Base-by-base conservation (phyloP, 257 asterid genomes). In the Nicotiana knightiana region DNA sequence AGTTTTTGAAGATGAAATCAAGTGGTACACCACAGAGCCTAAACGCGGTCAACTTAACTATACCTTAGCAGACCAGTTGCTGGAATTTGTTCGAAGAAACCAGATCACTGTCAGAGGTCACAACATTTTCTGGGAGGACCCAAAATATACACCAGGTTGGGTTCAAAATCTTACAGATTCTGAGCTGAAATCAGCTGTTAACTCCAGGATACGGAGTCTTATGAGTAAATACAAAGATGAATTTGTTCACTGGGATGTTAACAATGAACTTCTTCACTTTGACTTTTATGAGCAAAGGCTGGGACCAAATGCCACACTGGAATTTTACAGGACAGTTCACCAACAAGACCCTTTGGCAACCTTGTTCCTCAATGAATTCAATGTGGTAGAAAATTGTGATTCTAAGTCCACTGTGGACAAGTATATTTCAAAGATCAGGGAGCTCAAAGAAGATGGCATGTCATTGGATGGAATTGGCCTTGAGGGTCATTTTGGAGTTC, bases 191-290 rank as follows among this genome's bases (percentile, higher is more conserved):
- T 73, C 80, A 24, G 90, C 88, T 13, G 91, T 87, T 32, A 33
- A 79, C 33, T 88, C 83, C 4, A 83, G 91, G 84, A 85, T 89
- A 9, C 57, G 67, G 68, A 85, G 89, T 67, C 85, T 89, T 43
- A 58, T 89, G 89, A 77, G 59, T n/a, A 85, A 83, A 79, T 87
- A 86, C 82, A 86, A 67, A 83, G 84, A 83, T 32, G 89, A 89
- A 75, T 86, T 87, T 67, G 76, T 87, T 77, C 92, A 89, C 61
- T 89, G 90, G 92, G 92, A 89, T 81, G 89, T 89, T 28, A 88
- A 84, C 76, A 86, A 89, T 68, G 91, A 85, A 78, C 68, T 88
- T 82, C 86, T 88, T 30, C 90, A 86, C 71, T 88, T 79, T 9
- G 84, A 86, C 73, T 86, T 86, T 78, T 89, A 87, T 30, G 88